phyloP scores from a whole-genome alignment of 139 green algal genomes.

The Closterium sp. region DNA sequence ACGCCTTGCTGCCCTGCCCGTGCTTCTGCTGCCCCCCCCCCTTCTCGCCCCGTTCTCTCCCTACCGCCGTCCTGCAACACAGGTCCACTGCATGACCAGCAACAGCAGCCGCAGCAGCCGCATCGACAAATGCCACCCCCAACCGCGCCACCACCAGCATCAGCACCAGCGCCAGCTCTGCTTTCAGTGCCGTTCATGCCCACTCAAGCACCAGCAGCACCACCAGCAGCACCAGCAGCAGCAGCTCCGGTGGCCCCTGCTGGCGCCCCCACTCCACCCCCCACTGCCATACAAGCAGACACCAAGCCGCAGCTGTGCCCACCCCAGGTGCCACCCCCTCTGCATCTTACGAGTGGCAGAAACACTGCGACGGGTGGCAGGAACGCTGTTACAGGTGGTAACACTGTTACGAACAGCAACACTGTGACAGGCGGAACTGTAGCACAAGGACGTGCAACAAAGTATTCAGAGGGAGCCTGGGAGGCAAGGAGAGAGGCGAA shows the following conservation, averaged over 20 bases:
- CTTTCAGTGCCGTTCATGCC: too few relatives aligned
- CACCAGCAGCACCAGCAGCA: neutral
- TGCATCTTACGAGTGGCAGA: neutral
- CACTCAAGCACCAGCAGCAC: neutral
- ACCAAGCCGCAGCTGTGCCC: neutral
- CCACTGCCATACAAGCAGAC: neutral
- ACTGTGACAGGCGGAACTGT: neutral
- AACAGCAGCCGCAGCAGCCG: neutral
- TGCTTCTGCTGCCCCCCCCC: neutral
- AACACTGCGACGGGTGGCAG: neutral
- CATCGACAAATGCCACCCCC: neutral
- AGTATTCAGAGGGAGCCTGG: neutral
- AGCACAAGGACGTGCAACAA: neutral
- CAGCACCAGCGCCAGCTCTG: constrained; percentile 7
- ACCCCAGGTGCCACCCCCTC: neutral
- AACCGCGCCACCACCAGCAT: neutral
- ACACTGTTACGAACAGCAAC: neutral
- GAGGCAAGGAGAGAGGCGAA: neutral
- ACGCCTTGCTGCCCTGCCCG: neutral
- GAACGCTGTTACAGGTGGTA: neutral
- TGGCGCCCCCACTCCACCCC: neutral
- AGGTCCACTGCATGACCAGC: neutral
- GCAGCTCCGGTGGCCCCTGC: neutral
- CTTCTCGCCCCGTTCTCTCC: neutral
- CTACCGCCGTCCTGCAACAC: neutral